Percentiles rank a stretch among this genome's conserved stretches.
Evolutionary conservation across 1,284 basidiomycete species (phyloP).

Genomic region (Cystobasidium pallidum): DNA sequence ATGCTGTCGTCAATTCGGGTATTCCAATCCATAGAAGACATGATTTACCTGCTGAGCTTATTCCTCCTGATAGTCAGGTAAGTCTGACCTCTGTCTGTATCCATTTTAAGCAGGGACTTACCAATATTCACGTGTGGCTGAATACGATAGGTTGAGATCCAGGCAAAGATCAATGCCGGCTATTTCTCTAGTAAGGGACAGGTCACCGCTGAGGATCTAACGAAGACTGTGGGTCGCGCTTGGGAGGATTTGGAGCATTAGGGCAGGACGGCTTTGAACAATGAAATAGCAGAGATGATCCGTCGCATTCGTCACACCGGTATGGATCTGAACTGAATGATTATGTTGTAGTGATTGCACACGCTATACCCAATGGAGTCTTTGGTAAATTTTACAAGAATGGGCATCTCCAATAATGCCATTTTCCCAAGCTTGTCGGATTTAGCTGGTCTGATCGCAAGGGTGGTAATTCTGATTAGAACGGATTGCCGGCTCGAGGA

Average conservation of each 20-base stretch:
- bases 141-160: constrained; percentile 74
- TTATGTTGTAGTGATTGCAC: no score
- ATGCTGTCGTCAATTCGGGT: constrained; percentile 77
- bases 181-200: constrained; percentile 83
- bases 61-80: constrained; percentile 69
- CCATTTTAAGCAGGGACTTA: no score
- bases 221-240: constrained; percentile 73
- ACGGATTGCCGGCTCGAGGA: no score
- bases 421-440: no score
- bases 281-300: background rate
- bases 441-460: no score
- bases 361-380: no score
- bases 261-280: background rate
- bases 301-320: background rate
- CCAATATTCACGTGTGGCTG: no score
- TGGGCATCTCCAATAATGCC: no score
- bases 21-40: constrained; percentile 81
- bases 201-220: constrained; percentile 64
- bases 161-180: constrained; percentile 51
- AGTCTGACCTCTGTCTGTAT: background rate
- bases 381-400: no score
- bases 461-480: no score
- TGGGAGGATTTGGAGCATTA: constrained; percentile 43
- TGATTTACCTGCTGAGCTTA: constrained; percentile 81
- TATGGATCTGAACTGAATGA: no score